Conservation (phyloP, 1,139 yeast genomes). For the Kodamaea anthophila region DNA sequence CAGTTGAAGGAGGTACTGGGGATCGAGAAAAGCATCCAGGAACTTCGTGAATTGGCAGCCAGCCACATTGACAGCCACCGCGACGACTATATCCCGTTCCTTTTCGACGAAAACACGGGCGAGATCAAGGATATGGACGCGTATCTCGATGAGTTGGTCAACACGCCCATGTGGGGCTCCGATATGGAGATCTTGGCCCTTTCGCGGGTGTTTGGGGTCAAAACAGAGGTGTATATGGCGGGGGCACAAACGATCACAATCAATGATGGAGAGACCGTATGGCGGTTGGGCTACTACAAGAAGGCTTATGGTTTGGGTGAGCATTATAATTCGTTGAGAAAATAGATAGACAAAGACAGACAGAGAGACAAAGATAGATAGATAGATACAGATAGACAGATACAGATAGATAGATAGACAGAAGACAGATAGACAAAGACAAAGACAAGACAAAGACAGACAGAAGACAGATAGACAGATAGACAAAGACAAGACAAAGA, state of each 20-base stretch:
- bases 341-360: not conserved
- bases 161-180: slow-evolving; percentile 93
- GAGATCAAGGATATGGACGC: slow-evolving; percentile 55
- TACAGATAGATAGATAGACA: no score
- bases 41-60: slow-evolving; percentile 62
- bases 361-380: not conserved
- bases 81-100: slow-evolving; percentile 72
- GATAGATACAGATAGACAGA: not conserved
- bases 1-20: slow-evolving; percentile 56
- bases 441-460: not conserved
- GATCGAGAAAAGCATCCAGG: slow-evolving; percentile 35
- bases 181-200: slow-evolving; percentile 86
- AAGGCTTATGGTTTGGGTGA: slow-evolving; percentile 89
- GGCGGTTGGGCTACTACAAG: slow-evolving; percentile 74
- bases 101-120: slow-evolving; percentile 72
- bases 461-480: not conserved
- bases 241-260: slow-evolving; percentile 51
- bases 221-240: slow-evolving; percentile 70
- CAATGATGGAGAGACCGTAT: slow-evolving; percentile 40
- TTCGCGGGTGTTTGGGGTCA: slow-evolving; percentile 59
- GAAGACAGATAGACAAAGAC: not conserved
- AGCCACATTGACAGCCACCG: slow-evolving; percentile 55
- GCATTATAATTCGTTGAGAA: slow-evolving; percentile 79
- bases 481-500: no score
- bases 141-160: slow-evolving; percentile 63